Evolutionary conservation across 176 grass and related monocot genomes (phyloP), one percentile per base, ranked within the genome.

Genomic region (Avena atlantica): DNA sequence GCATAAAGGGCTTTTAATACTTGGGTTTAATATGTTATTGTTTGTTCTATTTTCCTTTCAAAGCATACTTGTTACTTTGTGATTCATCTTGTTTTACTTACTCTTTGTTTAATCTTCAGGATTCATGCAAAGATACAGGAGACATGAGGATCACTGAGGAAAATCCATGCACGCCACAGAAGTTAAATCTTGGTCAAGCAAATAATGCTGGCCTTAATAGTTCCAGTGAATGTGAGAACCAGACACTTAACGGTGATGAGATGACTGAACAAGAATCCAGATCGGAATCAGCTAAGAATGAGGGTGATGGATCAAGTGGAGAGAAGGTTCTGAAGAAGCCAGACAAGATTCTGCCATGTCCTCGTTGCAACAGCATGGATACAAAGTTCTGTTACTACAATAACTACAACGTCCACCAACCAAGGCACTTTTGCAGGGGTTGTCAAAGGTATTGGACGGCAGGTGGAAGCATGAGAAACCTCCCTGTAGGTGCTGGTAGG

Each of bases 381-480:
- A 95, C 93, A 47, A 95, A 92, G 27, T 95, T 95, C 62, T 95
- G 93, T 62, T 95, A 95, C 79, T 95, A 92, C 79, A 95, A 95
- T 58, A 95, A 95, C 75, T 90, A 95, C 90, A 95, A 92, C 66
- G 85, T 95, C 12, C 92, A 89, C 83, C 97, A 99, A 64, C 97
- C 97, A 59, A 87, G 97, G 42, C 91, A 99, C 83, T 97, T 94
- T 81, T 99, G 97, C 74, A 99, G 94, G 87, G 93, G 92, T 62
- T 99, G 97, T 86, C 94, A 99, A 78, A 91, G 97, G 48, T 99
- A 99, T 72, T 99, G 97, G 97, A 99, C 97, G 24, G 94, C 97
- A 68, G 97, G 97, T 24, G 97, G 97, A 74, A 91, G 87, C 80
- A 96, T 96, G 90, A 92, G 97, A 65, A 99, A 99, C 50, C 88